Conservation (phyloP, 1,139 yeast species). For the Candida mesenterica region DNA sequence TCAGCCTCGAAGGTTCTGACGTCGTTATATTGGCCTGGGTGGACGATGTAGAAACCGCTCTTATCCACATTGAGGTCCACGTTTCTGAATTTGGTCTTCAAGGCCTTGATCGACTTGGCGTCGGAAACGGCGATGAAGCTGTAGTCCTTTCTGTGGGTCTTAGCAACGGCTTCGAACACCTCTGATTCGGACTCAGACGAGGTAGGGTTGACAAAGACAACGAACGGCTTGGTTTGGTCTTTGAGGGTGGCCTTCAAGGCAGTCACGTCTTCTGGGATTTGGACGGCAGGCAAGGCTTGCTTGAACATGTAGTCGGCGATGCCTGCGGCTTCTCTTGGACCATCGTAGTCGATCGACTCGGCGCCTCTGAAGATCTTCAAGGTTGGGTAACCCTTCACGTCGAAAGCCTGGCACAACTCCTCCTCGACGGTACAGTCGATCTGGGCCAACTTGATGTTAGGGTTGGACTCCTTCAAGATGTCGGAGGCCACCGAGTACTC, state of each 20-base stretch:
- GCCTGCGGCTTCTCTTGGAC: constrained; percentile 79
- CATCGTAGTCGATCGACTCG: constrained; percentile 50
- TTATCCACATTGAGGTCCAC: constrained; percentile 25
- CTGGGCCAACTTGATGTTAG: constrained; percentile 77
- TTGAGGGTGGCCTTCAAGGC: constrained; percentile 50
- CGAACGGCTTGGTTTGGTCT: constrained; percentile 51
- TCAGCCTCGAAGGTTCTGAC: constrained; percentile 27
- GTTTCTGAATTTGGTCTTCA: constrained; percentile 21
- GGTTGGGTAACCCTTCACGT: constrained; percentile 89
- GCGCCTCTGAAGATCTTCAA: constrained; percentile 70
- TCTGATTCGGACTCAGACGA: constrained; percentile 7
- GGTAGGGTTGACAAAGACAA: constrained; percentile 41
- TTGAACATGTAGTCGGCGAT: constrained; percentile 79
- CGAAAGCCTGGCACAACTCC: constrained; percentile 72
- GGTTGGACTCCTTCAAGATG: constrained; percentile 53
- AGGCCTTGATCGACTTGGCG: constrained; percentile 43
- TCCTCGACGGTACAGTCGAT: constrained; percentile 89
- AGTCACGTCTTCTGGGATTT: constrained; percentile 44
- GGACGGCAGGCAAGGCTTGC: constrained; percentile 81
- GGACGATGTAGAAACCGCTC: constrained; percentile 47
- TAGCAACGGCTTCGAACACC: constrained; percentile 17
- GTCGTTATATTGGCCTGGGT: constrained; percentile 35
- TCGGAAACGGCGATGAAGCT: constrained; percentile 59
- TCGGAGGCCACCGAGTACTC: constrained; percentile 88
- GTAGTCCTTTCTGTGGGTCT: constrained; percentile 39